Conservation (phyloP, 2,329 filamentous ascomycete species). For the Diplocarpon rosae region DNA sequence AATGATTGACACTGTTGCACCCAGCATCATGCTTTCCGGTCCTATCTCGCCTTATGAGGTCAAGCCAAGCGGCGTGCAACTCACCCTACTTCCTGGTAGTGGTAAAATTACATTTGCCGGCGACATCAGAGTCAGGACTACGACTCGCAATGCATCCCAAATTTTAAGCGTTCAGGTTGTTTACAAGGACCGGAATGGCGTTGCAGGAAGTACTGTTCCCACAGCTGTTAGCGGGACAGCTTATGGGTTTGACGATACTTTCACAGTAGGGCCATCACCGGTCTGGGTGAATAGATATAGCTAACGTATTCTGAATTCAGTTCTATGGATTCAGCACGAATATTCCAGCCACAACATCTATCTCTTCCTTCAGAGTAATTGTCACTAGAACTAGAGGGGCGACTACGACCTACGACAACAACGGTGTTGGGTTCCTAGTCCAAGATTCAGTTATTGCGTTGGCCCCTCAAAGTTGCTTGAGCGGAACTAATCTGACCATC, state of each 20-base stretch:
- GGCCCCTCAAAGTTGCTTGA: conserved; percentile 44
- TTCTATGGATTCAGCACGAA: conserved; percentile 27
- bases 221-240: conserved; percentile 37
- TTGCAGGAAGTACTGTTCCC: conserved; percentile 35
- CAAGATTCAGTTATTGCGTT: conserved; percentile 46
- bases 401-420: conserved; percentile 41
- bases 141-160: conserved; percentile 30
- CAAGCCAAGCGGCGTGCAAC: conserved; percentile 47
- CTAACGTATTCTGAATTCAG: conserved; percentile 7
- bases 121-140: conserved; percentile 46
- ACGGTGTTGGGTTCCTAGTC: conserved; percentile 43
- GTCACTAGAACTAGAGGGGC: conserved; percentile 38
- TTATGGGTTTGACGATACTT: conserved; percentile 49
- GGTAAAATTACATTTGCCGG: conserved; percentile 39
- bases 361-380: conserved; percentile 49
- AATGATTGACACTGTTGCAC: too few relatives aligned
- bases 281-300: neutral
- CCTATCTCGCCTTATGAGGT: conserved; percentile 45
- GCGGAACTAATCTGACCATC: too few relatives aligned
- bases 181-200: conserved; percentile 45
- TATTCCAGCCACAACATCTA: conserved; percentile 45
- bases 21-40: too few relatives aligned
- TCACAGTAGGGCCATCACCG: conserved; percentile 38
- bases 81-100: conserved; percentile 40
- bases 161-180: conserved; percentile 39